phyloP scores from a whole-genome alignment of 257 asterid species.

The Rhazya stricta region DNA sequence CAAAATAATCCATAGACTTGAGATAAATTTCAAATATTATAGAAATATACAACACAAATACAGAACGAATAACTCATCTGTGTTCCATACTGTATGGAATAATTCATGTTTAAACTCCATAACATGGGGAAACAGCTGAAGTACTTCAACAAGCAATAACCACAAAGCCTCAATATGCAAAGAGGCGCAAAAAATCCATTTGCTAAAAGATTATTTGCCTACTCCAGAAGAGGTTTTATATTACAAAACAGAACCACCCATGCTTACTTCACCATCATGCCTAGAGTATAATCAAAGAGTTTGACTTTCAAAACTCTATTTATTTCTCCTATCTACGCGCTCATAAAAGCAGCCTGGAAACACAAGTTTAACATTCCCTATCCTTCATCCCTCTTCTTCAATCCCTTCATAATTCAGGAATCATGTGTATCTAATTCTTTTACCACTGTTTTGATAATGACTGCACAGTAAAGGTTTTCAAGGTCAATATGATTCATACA shows the following conservation, averaged over 20 bases:
- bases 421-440: not conserved
- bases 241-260: not conserved
- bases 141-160: not conserved
- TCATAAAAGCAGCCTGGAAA: not conserved
- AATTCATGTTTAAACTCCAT: not conserved
- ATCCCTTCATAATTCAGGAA: not conserved
- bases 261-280: not conserved
- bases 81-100: not conserved
- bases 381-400: not conserved
- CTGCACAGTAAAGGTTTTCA: not conserved
- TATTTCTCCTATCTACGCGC: not conserved
- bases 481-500: not conserved
- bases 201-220: not conserved
- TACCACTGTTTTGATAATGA: not conserved
- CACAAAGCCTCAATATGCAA: not conserved
- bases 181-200: not conserved
- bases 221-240: too few relatives aligned
- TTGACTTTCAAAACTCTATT: not conserved
- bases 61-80: not conserved
- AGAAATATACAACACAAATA: not conserved
- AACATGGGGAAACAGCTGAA: not conserved
- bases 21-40: not conserved
- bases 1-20: conserved; percentile 12
- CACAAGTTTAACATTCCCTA: not conserved
- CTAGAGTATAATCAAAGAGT: not conserved